Evolutionary conservation across 305 asterid species (phyloP).

Genomic region (Fraxinus sp.): DNA sequence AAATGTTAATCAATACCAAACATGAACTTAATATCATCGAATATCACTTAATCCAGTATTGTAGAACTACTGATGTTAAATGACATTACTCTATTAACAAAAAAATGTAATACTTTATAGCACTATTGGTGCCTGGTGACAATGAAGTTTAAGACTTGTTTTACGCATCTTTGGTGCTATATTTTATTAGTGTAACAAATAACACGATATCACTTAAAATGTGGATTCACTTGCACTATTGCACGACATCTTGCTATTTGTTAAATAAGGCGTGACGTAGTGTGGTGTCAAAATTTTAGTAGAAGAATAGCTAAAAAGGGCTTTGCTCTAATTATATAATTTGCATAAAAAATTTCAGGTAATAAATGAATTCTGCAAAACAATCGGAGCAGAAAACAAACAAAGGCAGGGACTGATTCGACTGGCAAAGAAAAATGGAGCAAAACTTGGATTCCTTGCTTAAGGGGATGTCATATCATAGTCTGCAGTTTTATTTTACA

Average conservation of each 20-base stretch:
- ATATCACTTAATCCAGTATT: background rate
- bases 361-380: slow-evolving; percentile 80
- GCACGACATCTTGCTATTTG: background rate
- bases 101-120: background rate
- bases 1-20: background rate
- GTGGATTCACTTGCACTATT: background rate
- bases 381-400: slow-evolving; percentile 79
- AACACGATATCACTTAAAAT: background rate
- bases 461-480: slow-evolving; percentile 22
- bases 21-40: background rate
- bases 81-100: background rate
- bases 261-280: background rate
- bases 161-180: background rate
- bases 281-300: background rate
- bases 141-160: background rate
- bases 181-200: too few species aligned
- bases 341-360: slow-evolving; percentile 42
- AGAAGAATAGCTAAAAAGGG: background rate
- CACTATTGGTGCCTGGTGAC: background rate
- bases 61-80: background rate
- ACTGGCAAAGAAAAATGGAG: slow-evolving; percentile 82
- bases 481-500: background rate
- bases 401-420: slow-evolving; percentile 83
- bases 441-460: slow-evolving; percentile 76
- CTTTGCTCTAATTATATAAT: background rate